Base-by-base conservation (phyloP, 805 yeast genomes). In the Priceomyces fermenticarens region DNA sequence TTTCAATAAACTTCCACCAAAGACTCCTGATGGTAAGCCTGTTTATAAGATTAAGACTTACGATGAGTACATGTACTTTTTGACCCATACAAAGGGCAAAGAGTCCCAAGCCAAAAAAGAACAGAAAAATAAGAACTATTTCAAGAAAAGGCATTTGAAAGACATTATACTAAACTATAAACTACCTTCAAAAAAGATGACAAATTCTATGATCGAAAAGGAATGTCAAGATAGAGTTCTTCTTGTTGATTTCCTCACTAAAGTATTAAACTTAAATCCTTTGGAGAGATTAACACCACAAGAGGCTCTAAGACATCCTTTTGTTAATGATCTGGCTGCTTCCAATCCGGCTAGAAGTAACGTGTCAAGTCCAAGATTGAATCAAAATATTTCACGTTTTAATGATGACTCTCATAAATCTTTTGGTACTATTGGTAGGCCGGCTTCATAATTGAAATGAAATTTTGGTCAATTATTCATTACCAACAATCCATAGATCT, bases 201-300 rank as follows among this genome's bases (percentile, higher is more conserved):
- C 76, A 0, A 66, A 63, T 36, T 48, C 64, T 5, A 68, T 71
- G 76, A 62, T 73, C 28, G 95, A 86, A 42, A 76, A 76, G 51
- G 97, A 91, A 60, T 71, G 82, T 69, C 73, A 72, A 38, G 88
- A 87, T 48, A 71, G 98, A 36, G 73, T 72, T 36, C 73, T 85
- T 31, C 72, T 91, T 42, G 70, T 83, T 17, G 96, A 91, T 60
- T 88, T 93, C 52, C 70, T 93, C 36, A 63, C 71, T 32, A 95
- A 95, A 17, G 75, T 88, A 8, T 68, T 93, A 46, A 87, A 84
- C 49, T 62, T 88, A 53, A 90, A 91, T 60, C 99, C 99, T 0
- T 73, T 93, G 52, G 96, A 89, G 60, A 78, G 99, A 52, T 85
- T 97, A 85, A 88, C 97, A 0, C 99, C 99, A 10, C 96, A 88